These are phyloP conservation scores for Boletus rubroflammeus DNA, from an alignment of 768 basidiomycete species.

Conservation along the genomic window DNA sequence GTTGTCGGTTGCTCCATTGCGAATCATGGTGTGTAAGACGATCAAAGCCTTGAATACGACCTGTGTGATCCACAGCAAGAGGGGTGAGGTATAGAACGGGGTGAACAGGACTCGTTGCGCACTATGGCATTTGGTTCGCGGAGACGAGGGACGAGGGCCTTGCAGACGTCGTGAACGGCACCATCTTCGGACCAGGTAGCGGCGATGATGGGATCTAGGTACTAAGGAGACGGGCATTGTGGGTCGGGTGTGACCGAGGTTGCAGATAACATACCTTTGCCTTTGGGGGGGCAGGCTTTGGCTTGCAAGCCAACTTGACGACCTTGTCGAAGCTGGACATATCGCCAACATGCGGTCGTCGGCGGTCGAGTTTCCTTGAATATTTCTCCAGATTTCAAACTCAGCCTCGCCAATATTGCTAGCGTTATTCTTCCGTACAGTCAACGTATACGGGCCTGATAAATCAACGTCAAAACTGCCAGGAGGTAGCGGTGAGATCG, in stretches of 20 bases:
- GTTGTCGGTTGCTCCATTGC: constrained; percentile 94
- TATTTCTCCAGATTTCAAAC: constrained; percentile 25
- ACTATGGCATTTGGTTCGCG: constrained; percentile 91
- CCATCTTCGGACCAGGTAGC: constrained; percentile 98
- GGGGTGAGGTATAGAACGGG: neutral
- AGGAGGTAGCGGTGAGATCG: neutral
- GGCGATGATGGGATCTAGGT: constrained; percentile 93
- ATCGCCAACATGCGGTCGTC: neutral
- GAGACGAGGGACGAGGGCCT: constrained; percentile 77
- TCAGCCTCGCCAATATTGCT: constrained; percentile 15
- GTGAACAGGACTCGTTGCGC: constrained; percentile 28
- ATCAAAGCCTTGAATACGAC: constrained; percentile 98
- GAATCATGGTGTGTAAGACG: constrained; percentile 93
- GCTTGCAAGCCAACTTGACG: constrained; percentile 95
- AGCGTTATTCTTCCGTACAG: neutral
- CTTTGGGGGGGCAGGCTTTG: constrained; percentile 94
- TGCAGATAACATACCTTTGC: constrained; percentile 61
- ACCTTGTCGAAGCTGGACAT: constrained; percentile 89
- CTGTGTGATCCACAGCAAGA: constrained; percentile 36
- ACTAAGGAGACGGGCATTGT: constrained; percentile 45
- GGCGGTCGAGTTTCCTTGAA: constrained; percentile 1
- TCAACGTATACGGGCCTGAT: neutral
- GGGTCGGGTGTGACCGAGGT: neutral
- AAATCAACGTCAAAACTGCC: neutral
- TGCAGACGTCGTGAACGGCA: constrained; percentile 88